Conservation (phyloP, 345 rosid genomes). For the Eucalyptus coolabah region DNA sequence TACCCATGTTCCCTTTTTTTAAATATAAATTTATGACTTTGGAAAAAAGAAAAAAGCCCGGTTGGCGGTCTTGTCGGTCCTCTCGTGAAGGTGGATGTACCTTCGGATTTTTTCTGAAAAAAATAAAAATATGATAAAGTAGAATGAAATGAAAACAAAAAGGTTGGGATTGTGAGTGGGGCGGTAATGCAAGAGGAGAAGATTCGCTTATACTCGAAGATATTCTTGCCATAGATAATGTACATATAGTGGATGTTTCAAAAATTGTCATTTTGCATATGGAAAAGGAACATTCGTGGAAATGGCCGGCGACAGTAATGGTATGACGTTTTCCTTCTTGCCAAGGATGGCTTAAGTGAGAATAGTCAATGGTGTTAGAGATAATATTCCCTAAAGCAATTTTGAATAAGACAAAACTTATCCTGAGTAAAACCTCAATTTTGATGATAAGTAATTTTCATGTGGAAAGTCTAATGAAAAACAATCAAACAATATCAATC, state of each 20-base stretch:
- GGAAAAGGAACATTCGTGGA: neutral
- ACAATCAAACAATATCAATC: too few species aligned
- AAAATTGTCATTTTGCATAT: neutral
- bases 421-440: accelerated
- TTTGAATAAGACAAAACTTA: too few species aligned
- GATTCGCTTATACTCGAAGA: neutral
- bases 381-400: too few species aligned
- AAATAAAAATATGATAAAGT: neutral
- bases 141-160: neutral
- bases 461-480: too few species aligned
- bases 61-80: neutral
- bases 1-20: neutral
- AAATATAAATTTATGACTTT: neutral
- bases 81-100: neutral
- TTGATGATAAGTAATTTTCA: too few species aligned
- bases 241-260: neutral
- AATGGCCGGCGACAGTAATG: neutral
- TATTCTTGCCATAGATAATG: neutral
- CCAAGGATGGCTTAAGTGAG: neutral
- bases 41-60: neutral
- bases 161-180: neutral
- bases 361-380: too few species aligned
- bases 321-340: neutral
- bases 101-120: neutral
- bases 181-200: neutral